Evolutionary conservation across 164 flowering plant species (phyloP), one percentile per base, ranked within the genome.

Genomic region (Dillenia turbinata): DNA sequence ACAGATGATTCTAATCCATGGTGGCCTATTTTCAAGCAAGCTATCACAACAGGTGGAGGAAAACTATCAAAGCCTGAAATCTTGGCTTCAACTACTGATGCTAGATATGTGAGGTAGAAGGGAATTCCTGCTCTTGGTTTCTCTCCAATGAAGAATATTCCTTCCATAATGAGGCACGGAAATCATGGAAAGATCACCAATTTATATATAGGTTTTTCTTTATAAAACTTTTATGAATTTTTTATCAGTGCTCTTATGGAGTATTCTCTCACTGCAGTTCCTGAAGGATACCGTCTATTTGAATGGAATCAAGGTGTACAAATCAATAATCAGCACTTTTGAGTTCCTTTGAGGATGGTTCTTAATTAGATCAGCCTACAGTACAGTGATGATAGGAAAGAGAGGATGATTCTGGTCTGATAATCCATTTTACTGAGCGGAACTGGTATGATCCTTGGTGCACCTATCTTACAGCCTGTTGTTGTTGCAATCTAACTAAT

Each of bases 111-210:
- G 65, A 79, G 99, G 63, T 78, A 79, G 72, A 54, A 66, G 73
- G 96, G 99, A 44, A 86, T 95, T 60, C 97, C 97, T 8, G 77
- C 86, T 49, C 74, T 95, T 68, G 99, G 97, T 50, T 95, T 95
- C 71, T 95, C 99, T 12, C 97, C 99, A 17, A 88, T 95, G 96
- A 57, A 64, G 24, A 84, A 85, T 61, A 95, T 96, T 57, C 97
- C 99, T 46, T 86, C 9, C 97, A 95, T 66, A 85, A 95, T 66
- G 97, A 92, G 98, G 96, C 88, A 44, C 16, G 65, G n/a, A 52
- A 26, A 33, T 44, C 88, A 44, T 22, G 66, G 14, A 54, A 26
- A 33, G 40, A 44, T 63, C 46, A 12, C 56, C 4, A 5, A 0
- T 46, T 15, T 48, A 24, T 16, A 26, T 24, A 10, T 10, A 12